Conservation (phyloP, 179 eudicot genomes). For the Silene vulgaris region DNA sequence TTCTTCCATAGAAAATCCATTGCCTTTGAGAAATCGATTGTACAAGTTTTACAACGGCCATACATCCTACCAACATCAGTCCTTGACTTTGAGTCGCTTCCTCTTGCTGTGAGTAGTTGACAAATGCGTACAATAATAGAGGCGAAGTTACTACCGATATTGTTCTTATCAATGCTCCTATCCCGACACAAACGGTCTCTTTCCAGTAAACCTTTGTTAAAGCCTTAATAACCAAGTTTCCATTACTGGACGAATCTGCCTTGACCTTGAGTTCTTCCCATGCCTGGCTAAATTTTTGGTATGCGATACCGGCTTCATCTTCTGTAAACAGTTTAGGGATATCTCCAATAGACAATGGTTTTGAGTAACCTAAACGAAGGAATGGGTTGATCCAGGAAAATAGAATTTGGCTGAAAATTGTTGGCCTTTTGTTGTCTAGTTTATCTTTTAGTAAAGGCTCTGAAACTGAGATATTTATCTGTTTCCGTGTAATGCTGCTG, state of each 20-base stretch:
- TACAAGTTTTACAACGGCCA: conserved; percentile 33
- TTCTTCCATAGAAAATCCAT: conserved; percentile 55
- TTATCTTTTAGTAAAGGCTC: conserved; percentile 38
- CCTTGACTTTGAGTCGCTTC: conserved; percentile 27
- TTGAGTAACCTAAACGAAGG: conserved; percentile 48
- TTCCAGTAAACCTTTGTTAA: conserved; percentile 41
- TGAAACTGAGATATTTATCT: conserved; percentile 17
- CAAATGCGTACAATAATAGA: conserved; percentile 23
- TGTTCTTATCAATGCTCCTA: conserved; percentile 41
- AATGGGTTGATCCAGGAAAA: conserved; percentile 67
- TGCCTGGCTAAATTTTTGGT: conserved; percentile 35
- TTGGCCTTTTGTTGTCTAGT: too few species aligned
- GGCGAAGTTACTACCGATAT: conserved; percentile 42
- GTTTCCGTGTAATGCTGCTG: conserved; percentile 11
- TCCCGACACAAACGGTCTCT: conserved; percentile 45
- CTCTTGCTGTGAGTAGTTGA: conserved; percentile 35
- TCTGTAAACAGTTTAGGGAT: conserved; percentile 54
- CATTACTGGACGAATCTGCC: conserved; percentile 15
- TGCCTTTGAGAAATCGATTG: conserved; percentile 70
- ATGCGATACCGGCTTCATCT: conserved; percentile 52
- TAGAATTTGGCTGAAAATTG: conserved; percentile 40
- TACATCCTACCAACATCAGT: conserved; percentile 39
- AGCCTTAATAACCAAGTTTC: conserved; percentile 36
- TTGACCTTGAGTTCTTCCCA: conserved; percentile 34
- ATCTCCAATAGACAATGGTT: conserved; percentile 47